These are phyloP conservation scores for Globisporangium recalcitrans DNA, from an alignment of 352 stramenopile species.

Conservation along the genomic window DNA sequence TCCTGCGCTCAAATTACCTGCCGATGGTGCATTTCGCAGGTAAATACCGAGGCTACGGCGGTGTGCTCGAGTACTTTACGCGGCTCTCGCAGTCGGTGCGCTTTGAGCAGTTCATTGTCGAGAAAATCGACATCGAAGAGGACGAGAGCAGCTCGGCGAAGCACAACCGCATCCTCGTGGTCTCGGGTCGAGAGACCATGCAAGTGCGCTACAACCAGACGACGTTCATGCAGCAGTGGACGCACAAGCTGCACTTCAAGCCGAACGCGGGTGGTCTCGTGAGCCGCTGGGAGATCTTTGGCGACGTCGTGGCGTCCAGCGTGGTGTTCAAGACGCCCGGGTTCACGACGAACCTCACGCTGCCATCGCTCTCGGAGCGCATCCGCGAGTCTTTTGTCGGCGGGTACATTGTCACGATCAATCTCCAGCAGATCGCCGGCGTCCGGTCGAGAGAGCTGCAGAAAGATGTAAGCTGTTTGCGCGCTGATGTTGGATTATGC, in stretches of 20 bases:
- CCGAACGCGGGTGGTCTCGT: conserved; percentile 35
- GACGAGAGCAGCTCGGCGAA: conserved; percentile 24
- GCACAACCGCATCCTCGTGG: conserved; percentile 55
- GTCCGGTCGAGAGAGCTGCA: conserved; percentile 54
- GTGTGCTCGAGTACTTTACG: conserved; percentile 77
- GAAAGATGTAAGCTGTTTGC: conserved; percentile 33
- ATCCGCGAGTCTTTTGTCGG: conserved; percentile 83
- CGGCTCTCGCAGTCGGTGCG: conserved; percentile 60
- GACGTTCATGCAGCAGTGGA: conserved; percentile 86
- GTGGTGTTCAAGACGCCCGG: conserved; percentile 79
- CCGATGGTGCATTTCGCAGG: conserved; percentile 88
- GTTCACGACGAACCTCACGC: conserved; percentile 72
- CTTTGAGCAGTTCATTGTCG: conserved; percentile 73
- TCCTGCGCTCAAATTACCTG: conserved; percentile 81
- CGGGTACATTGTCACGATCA: conserved; percentile 71
- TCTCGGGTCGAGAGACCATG: conserved; percentile 78
- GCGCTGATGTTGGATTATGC: not conserved
- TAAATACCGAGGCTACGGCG: conserved; percentile 71
- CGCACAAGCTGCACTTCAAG: conserved; percentile 84
- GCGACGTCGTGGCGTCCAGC: conserved; percentile 79
- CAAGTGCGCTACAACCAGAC: conserved; percentile 77
- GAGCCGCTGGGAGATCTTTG: conserved; percentile 83
- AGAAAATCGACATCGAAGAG: conserved; percentile 61
- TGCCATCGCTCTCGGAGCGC: conserved; percentile 72
- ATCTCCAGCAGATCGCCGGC: conserved; percentile 59